Percentiles rank a stretch among this genome's conserved stretches.
These are phyloP conservation scores for Petunia hybrid DNA, from an alignment of 305 asterid genomes.

Conservation along the genomic window DNA sequence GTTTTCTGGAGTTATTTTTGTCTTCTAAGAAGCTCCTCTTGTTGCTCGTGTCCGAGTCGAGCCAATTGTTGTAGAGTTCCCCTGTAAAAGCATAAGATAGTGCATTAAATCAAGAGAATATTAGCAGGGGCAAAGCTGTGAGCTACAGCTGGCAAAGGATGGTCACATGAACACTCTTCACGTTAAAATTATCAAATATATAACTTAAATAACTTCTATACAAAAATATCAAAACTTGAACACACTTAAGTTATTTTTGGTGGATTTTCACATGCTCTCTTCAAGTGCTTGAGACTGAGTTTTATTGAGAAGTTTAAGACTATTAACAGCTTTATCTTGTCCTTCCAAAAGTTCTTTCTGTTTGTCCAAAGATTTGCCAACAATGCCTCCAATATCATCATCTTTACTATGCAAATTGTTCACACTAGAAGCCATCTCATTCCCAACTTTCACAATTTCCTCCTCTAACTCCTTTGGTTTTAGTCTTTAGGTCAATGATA, in stretches of 20 bases:
- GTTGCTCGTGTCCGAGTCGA: conserved; percentile 77
- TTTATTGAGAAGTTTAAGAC: conserved; percentile 61
- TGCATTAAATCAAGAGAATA: not conserved
- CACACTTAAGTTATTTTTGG: not conserved
- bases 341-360: conserved; percentile 77
- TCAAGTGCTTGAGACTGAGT: conserved; percentile 81
- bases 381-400: conserved; percentile 66
- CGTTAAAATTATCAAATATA: too few species aligned
- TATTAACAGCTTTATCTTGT: conserved; percentile 70
- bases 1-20: conserved; percentile 74
- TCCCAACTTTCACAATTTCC: conserved; percentile 78
- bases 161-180: too few species aligned
- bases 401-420: conserved; percentile 63
- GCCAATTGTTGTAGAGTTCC: conserved; percentile 61
- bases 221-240: not conserved
- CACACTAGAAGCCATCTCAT: conserved; percentile 71
- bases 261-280: conserved; percentile 70
- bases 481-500: conserved; percentile 57
- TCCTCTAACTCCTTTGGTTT: conserved; percentile 71
- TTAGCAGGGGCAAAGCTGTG: too few species aligned
- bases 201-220: not conserved
- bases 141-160: too few species aligned
- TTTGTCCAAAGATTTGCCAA: conserved; percentile 73
- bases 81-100: conserved; percentile 46
- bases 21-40: conserved; percentile 66